Percentiles rank a stretch among this genome's conserved stretches.
Conservation (phyloP, 2,329 filamentous ascomycete genomes). For the Aspergillus pseudotamarii region DNA sequence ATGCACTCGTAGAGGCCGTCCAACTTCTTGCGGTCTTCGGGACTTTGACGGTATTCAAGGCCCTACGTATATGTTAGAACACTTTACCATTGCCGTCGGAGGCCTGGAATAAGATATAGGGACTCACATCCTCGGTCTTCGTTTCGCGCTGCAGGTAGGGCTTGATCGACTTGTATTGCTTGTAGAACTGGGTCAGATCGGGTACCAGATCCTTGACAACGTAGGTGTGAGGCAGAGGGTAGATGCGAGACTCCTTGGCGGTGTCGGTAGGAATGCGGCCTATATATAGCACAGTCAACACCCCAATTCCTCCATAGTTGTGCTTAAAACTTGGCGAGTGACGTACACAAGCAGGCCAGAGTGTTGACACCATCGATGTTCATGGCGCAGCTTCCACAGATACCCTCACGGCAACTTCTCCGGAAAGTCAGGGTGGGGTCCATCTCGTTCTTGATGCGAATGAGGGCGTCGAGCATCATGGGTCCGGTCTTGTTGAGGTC, state of each 20-base stretch:
- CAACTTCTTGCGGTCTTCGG: conserved; percentile 92
- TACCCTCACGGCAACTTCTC: conserved; percentile 94
- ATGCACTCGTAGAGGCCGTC: conserved; percentile 99
- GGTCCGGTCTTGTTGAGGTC: conserved; percentile 99
- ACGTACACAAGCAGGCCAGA: conserved; percentile 92
- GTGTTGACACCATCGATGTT: conserved; percentile 99
- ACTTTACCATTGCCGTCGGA: neutral
- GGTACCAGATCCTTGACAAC: conserved; percentile 99
- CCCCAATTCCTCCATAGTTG: conserved; percentile 2
- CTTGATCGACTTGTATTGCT: conserved; percentile 99
- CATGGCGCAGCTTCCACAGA: conserved; percentile 98
- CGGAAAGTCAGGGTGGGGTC: conserved; percentile 97
- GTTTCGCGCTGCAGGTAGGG: conserved; percentile 94
- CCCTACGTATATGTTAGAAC: conserved; percentile 59
- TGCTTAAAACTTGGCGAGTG: neutral
- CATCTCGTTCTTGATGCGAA: conserved; percentile 98
- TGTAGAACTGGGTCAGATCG: conserved; percentile 98
- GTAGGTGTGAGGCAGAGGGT: conserved; percentile 97
- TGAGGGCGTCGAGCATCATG: conserved; percentile 96
- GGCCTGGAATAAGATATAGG: neutral
- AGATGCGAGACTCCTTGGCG: conserved; percentile 83
- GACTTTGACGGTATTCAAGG: conserved; percentile 87
- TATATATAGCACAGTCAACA: conserved; percentile 43
- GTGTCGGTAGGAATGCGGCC: conserved; percentile 91
- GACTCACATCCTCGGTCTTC: conserved; percentile 76